These are phyloP conservation scores for Lactuca sativa DNA, from an alignment of 129 eudicot species.

Conservation along the genomic window DNA sequence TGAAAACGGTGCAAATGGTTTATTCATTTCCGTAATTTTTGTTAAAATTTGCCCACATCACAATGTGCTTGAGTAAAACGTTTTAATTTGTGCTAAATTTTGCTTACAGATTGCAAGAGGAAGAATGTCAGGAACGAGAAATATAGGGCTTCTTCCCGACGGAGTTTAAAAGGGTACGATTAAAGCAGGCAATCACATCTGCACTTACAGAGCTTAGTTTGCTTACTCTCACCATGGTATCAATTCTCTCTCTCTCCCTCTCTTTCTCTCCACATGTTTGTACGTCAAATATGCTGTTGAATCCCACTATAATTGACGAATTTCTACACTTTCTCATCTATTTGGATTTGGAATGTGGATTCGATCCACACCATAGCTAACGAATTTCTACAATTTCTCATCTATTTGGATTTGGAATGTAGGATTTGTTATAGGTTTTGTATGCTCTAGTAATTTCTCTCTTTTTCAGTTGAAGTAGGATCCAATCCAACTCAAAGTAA, in stretches of 20 bases:
- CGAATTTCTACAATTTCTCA: background rate
- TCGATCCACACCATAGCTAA: too few relatives aligned
- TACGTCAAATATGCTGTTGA: conserved; percentile 8
- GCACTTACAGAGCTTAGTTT: conserved; percentile 91
- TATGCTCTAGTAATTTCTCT: background rate
- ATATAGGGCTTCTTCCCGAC: conserved; percentile 79
- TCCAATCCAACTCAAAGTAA: background rate
- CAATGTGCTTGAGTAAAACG: conserved; percentile 20
- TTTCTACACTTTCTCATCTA: background rate
- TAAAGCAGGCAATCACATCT: conserved; percentile 85
- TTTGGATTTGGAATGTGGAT: conserved; percentile 23
- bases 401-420: conserved; percentile 12
- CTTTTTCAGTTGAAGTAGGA: conserved; percentile 3
- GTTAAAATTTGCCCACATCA: background rate
- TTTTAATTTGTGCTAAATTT: conserved; percentile 8
- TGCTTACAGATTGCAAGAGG: conserved; percentile 3
- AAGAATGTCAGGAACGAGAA: conserved; percentile 7
- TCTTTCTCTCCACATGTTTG: background rate
- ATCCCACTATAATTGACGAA: background rate
- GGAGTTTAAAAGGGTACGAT: conserved; percentile 74
- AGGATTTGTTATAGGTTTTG: conserved; percentile 10
- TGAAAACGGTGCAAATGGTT: conserved; percentile 24
- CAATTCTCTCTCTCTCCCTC: background rate
- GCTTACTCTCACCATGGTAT: conserved; percentile 96
- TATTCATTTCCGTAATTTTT: conserved; percentile 3